A percentile compares a stretch with the other conserved stretches of the same genome.
Evolutionary conservation across 2,329 filamentous ascomycete species (phyloP).

Genomic region (Xylaria polymorpha): DNA sequence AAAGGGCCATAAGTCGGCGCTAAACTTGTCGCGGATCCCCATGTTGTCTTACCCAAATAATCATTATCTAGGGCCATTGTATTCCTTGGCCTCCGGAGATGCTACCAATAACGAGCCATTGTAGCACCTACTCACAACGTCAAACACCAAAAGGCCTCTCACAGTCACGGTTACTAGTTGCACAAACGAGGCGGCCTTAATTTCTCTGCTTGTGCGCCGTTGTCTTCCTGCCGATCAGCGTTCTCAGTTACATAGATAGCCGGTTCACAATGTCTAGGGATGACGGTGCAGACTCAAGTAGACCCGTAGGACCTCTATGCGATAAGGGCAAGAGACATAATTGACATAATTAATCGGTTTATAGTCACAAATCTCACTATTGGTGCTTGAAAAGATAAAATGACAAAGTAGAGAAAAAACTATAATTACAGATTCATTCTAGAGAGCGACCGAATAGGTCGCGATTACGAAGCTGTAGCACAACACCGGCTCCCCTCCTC

Average conservation of each 20-base stretch:
- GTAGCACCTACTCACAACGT: background rate
- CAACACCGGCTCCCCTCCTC: background rate
- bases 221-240: background rate
- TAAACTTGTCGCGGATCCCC: background rate
- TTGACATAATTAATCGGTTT: background rate
- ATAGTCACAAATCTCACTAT: background rate
- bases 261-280: background rate
- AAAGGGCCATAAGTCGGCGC: background rate
- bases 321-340: background rate
- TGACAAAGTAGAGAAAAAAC: background rate
- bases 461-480: background rate
- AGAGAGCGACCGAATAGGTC: background rate
- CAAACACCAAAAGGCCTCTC: background rate
- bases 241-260: background rate
- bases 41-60: slow-evolving; percentile 16
- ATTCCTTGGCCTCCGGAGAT: slow-evolving; percentile 1
- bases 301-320: background rate
- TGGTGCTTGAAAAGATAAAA: background rate
- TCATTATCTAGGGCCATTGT: slow-evolving; percentile 1
- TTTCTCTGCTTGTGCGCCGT: background rate
- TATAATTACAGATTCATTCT: no score
- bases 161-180: background rate
- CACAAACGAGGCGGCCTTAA: background rate
- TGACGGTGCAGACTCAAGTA: background rate
- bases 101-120: background rate